Evolutionary conservation across 805 yeast genomes (phyloP).

Genomic region (Tetrapisispora namnaoensis): DNA sequence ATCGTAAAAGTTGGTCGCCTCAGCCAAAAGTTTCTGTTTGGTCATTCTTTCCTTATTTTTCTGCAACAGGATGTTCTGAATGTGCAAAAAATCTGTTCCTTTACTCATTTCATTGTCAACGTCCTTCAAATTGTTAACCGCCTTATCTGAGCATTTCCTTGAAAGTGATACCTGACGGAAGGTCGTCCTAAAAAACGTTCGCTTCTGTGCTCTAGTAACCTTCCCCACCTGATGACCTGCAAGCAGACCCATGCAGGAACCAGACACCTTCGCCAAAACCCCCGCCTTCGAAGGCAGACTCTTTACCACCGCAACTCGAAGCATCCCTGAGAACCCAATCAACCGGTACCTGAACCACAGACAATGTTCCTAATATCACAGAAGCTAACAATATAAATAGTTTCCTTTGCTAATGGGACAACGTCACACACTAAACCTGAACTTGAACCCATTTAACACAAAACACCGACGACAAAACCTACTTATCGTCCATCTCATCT

Average conservation of each 20-base stretch:
- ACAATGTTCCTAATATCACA: too few species aligned
- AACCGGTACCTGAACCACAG: background rate
- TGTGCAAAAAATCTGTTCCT: constrained; percentile 14
- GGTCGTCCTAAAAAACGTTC: background rate
- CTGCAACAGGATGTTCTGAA: constrained; percentile 4
- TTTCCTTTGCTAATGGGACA: too few species aligned
- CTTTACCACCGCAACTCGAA: background rate
- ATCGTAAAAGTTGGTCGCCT: constrained; percentile 11
- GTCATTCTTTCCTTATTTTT: constrained; percentile 5
- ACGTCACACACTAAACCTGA: too few species aligned
- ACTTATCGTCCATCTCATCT: too few species aligned
- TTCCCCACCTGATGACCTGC: background rate
- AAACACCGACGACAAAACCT: too few species aligned
- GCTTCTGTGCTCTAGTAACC: background rate
- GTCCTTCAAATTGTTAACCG: background rate
- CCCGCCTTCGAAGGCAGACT: background rate
- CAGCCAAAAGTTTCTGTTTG: constrained; percentile 3
- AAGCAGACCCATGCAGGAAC: background rate
- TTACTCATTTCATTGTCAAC: constrained; percentile 10
- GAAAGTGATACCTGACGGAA: background rate
- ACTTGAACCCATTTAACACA: too few species aligned
- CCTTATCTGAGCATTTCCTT: background rate
- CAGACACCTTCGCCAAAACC: background rate
- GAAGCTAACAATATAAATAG: too few species aligned
- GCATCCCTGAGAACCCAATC: background rate